phyloP scores from a whole-genome alignment of 345 rosid species.

The Bruguiera parviflora region DNA sequence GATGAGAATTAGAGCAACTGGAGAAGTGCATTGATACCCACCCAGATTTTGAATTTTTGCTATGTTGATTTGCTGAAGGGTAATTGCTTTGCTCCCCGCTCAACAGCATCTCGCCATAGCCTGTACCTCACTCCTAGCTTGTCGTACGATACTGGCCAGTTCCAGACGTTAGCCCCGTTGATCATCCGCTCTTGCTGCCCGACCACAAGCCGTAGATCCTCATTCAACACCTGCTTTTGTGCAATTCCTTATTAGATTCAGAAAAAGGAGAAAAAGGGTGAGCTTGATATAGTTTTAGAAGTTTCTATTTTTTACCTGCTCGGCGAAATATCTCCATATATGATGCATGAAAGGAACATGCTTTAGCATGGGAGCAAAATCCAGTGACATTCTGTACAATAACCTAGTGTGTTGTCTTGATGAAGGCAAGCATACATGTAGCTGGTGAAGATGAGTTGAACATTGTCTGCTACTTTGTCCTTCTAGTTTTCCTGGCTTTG shows the following conservation, averaged over 20 bases:
- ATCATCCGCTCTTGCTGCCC: slow-evolving; percentile 97
- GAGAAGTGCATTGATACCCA: slow-evolving; percentile 11
- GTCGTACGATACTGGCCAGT: slow-evolving; percentile 82
- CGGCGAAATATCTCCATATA: slow-evolving; percentile 89
- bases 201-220: slow-evolving; percentile 77
- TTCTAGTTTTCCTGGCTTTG: slow-evolving; percentile 89
- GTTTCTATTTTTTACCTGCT: slow-evolving; percentile 51
- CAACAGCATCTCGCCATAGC: slow-evolving; percentile 77
- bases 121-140: slow-evolving; percentile 95
- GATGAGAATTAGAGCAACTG: slow-evolving; percentile 6
- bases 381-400: slow-evolving; percentile 88
- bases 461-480: slow-evolving; percentile 73
- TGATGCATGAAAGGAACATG: slow-evolving; percentile 78
- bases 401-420: slow-evolving; percentile 76
- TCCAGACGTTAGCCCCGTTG: slow-evolving; percentile 87
- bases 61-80: slow-evolving; percentile 53
- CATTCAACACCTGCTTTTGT: slow-evolving; percentile 71
- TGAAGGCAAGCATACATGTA: slow-evolving; percentile 93
- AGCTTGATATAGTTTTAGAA: too few species aligned
- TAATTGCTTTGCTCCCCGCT: slow-evolving; percentile 55
- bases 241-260: not conserved
- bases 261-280: not conserved
- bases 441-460: slow-evolving; percentile 92
- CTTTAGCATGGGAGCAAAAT: slow-evolving; percentile 85
- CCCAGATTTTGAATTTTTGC: not conserved